Percentiles rank a stretch among this genome's conserved stretches.
These are phyloP conservation scores for Pseudogymnoascus sp. DNA, from an alignment of 2,329 filamentous ascomycete species.

Conservation along the genomic window DNA sequence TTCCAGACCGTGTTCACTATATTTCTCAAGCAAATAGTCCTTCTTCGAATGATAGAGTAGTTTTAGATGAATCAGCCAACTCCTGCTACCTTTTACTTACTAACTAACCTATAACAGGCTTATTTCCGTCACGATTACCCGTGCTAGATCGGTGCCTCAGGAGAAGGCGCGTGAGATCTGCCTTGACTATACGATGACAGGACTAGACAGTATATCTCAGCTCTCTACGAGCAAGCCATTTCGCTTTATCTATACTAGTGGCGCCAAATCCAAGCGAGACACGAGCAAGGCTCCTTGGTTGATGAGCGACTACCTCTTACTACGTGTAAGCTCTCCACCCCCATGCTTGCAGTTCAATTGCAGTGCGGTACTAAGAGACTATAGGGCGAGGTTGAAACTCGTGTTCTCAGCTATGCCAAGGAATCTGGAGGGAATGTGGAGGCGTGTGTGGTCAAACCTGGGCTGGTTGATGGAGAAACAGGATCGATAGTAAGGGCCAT, in stretches of 20 bases:
- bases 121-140: neutral
- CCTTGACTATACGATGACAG: neutral
- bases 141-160: neutral
- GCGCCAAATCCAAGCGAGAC: constrained; percentile 36
- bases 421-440: constrained; percentile 32
- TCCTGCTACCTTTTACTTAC: constrained; percentile 13
- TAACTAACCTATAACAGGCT: neutral
- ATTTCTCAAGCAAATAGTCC: constrained; percentile 24
- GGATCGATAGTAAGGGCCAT: constrained; percentile 17
- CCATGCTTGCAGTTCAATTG: neutral
- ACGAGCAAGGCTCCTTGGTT: constrained; percentile 35
- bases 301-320: constrained; percentile 34
- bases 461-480: constrained; percentile 31
- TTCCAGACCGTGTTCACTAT: constrained; percentile 33
- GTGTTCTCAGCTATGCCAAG: constrained; percentile 36
- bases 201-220: neutral
- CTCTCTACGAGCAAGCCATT: constrained; percentile 26
- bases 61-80: constrained; percentile 11
- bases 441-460: constrained; percentile 33
- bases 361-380: constrained; percentile 3
- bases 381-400: constrained; percentile 38
- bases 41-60: constrained; percentile 29
- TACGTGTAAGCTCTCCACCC: constrained; percentile 30
- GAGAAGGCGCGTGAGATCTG: neutral
- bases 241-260: constrained; percentile 43